Evolutionary conservation across 805 yeast genomes (phyloP), one percentile per base, ranked within the genome.

Genomic region (Suhomyces sp.): DNA sequence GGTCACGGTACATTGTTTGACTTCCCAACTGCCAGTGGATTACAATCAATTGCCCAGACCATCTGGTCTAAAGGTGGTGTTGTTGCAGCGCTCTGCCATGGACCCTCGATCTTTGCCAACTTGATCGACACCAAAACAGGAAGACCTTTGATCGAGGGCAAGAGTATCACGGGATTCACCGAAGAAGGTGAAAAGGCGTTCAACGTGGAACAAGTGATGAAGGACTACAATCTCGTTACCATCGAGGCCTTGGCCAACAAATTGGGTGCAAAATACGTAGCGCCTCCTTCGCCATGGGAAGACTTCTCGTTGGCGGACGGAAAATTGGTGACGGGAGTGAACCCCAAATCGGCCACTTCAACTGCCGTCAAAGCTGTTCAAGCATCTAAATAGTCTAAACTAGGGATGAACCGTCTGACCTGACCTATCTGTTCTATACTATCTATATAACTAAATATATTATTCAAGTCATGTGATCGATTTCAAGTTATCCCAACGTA

Each of bases 31-130:
- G 81, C 82, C 11, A 56, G 51, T 5, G 65, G 51, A 12, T 56
- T 79, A 35, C 77, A 72, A 36, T 42, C 51, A 16, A 38, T 75
- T 27, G 81, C 78, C 14, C 56, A 62, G 19, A 57, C 61, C 15
- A 69, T 79, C 32, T 76, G 72, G 51, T 60, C 57, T 20, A 55
- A 69, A 14, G 76, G 74, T 25, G 84, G 83, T 31, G 70, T 77
- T 25, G 70, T 80, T 16, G 56, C 78, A 27, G 83, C 85, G 11
- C 85, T 80, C 6, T 80, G 87, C 56, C 85, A 80, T 46, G 87
- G 83, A 6, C 82, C 83, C n/a, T 68, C 70, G 15, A 66, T 79
- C 42, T 74, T 80, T 40, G 73, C 66, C n/a, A 63, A 65, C 28
- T 51, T 79, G 43, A 59, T 50, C 25, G 76, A 74, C 44, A 42